Evolutionary conservation across 352 stramenopile genomes (phyloP), one percentile per base, ranked within the genome.

Genomic region (Pelagophyceae sp.): DNA sequence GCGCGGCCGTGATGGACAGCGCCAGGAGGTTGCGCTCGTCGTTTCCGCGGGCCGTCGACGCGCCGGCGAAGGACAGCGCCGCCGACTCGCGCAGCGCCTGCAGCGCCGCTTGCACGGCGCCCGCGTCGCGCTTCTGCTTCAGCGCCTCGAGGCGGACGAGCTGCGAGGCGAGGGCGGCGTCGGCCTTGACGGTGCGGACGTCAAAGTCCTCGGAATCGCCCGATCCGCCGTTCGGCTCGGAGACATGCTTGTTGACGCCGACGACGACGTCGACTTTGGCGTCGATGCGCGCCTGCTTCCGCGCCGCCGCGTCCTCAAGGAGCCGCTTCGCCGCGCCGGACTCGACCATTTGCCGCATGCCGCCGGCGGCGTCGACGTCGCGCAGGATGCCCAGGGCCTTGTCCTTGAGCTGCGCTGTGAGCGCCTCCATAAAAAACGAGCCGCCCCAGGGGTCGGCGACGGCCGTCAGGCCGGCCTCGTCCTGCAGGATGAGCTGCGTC

Each of bases 401-500:
- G 0, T 85, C 77, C 40, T 79, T 80, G 17, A 90, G 63, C 76
- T 90, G 92, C 75, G 96, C 86, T 15, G 94, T 99, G 5, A 99
- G 82, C 51, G 84, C 91, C 82, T 99, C 95, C 92, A 99, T 99
- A 82, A 98, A 89, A 82, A 98, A 98, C 11, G 90, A 97, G 29
- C 95, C 95, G 63, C 93, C 94, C 93, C 92, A 99, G 25, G 95
- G 95, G 82, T 99, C 95, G 0, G 93, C 95, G 23, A 97, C 92
- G 60, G 89, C 80, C 29, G 90, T 94, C 50, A 98, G 95, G 17
- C 91, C 90, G 1, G 93, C 96, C 78, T 98, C 92, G 83, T 98
- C 94, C 84, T 98, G 94, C 35, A 98, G 80, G 78, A 98, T 96
- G 37, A 99, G 81, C 84, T 99, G 95, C n/a, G 95, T 99, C 83